Evolutionary conservation across 306 rosid genomes (phyloP).

Genomic region (Cucurbita maxima): DNA sequence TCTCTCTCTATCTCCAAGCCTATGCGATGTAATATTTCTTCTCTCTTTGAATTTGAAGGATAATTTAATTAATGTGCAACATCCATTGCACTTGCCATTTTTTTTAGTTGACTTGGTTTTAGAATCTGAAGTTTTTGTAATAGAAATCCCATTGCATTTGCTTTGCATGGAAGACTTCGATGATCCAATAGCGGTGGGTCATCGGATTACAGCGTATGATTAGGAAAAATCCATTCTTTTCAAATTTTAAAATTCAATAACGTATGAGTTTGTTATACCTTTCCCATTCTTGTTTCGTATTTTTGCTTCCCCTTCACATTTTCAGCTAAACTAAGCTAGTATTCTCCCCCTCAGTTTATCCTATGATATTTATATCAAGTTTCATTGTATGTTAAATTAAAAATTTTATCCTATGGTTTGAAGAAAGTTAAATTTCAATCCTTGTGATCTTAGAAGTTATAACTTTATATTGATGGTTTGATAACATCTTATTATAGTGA

Average conservation of each 20-base stretch:
- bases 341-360: too few species aligned
- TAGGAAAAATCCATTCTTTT: not conserved
- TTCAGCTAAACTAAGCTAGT: not conserved
- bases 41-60: not conserved
- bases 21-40: not conserved
- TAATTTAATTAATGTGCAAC: not conserved
- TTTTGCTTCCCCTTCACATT: not conserved
- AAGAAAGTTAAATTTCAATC: too few species aligned
- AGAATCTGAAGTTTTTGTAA: not conserved
- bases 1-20: too few species aligned
- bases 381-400: too few species aligned
- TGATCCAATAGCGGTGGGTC: not conserved
- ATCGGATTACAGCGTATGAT: not conserved
- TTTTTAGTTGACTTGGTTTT: not conserved
- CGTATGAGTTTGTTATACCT: not conserved
- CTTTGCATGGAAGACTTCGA: slow-evolving; percentile 5
- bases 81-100: not conserved
- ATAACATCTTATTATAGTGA: too few species aligned
- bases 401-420: too few species aligned
- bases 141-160: not conserved
- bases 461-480: too few species aligned
- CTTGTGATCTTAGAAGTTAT: too few species aligned
- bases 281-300: not conserved
- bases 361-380: too few species aligned
- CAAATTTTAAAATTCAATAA: not conserved